Base-by-base conservation (phyloP, 2,329 filamentous ascomycete species). In the Apiospora kogelbergensis region DNA sequence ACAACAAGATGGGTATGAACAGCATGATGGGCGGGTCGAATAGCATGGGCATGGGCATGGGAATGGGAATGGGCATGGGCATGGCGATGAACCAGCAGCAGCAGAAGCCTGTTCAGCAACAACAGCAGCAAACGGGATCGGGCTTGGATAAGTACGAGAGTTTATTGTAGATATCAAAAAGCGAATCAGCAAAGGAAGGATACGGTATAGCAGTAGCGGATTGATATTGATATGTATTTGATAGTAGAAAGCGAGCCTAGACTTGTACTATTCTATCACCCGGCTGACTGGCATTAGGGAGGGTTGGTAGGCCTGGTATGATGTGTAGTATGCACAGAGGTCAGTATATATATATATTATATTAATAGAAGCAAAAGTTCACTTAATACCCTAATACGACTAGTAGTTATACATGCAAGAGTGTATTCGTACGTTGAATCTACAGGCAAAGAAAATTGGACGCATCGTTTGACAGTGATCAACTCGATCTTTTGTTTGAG, bases 101-200 rank as follows among this genome's bases (percentile, higher is more conserved):
- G 74, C 67, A 73, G 75, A 72, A 76, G 78, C 73, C 74, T 22
- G 69, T 70, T 69, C 69, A 71, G 68, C 69, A 78, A 45, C 80
- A 78, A 68, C 77, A 77, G 46, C 77, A 74, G n/a, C 70, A 72
- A 57, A 78, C 80, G 68, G 71, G 71, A 74, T 84, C 85, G 6
- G 89, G 89, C 0, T 81, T 92, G 79, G 89, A 91, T 78, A 90
- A 89, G 80, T 92, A 91, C 72, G 86, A 90, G 78, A 92, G 90
- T 80, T 77, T 92, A 73, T 78, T 92, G 73, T 91, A 81, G 69
- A 57, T 66, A 15, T 37, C n/a, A 33, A 60, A 33, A 20, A n/a
- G 30, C 37, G 2, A 7, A 6, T 57, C 24, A 57, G 26, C 26
- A 6, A 57, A 33, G 30, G 26, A 6, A n/a, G 53, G 17, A n/a